Percentiles rank a stretch among this genome's conserved stretches.
These are phyloP conservation scores for Elsinoe australis DNA, from an alignment of 2,329 filamentous ascomycete species.

Conservation along the genomic window DNA sequence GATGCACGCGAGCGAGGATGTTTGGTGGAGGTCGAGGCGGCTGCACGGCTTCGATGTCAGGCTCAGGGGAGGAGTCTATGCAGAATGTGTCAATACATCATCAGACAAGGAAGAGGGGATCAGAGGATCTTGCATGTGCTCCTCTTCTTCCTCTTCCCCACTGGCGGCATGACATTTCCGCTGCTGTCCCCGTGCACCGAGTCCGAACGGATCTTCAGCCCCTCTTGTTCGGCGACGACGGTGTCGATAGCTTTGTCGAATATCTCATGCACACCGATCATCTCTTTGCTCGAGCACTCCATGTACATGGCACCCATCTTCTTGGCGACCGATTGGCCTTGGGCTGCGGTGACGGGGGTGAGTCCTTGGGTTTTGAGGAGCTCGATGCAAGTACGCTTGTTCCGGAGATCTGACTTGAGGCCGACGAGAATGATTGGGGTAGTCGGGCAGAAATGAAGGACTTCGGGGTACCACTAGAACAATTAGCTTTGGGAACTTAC, in stretches of 20 bases:
- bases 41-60: slow-evolving; percentile 17
- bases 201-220: slow-evolving; percentile 30
- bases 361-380: slow-evolving; percentile 97
- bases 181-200: slow-evolving; percentile 28
- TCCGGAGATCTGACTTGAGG: slow-evolving; percentile 91
- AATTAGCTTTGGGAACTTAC: neutral
- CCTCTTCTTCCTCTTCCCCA: slow-evolving; percentile 68
- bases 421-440: slow-evolving; percentile 93
- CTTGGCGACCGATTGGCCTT: slow-evolving; percentile 77
- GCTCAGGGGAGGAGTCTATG: slow-evolving; percentile 7
- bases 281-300: slow-evolving; percentile 72
- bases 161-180: slow-evolving; percentile 23
- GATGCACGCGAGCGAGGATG: neutral
- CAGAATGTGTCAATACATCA: slow-evolving; percentile 17
- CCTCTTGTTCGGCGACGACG: slow-evolving; percentile 65
- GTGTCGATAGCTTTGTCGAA: slow-evolving; percentile 66
- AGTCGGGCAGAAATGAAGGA: slow-evolving; percentile 96
- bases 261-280: slow-evolving; percentile 17
- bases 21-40: slow-evolving; percentile 2
- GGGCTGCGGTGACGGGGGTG: slow-evolving; percentile 85
- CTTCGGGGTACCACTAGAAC: slow-evolving; percentile 91
- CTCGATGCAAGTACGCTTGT: slow-evolving; percentile 94
- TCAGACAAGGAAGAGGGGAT: slow-evolving; percentile 23
- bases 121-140: slow-evolving; percentile 73
- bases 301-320: slow-evolving; percentile 95